Evolutionary conservation across 2,329 filamentous ascomycete species (phyloP).

Genomic region (Onygena corvina): DNA sequence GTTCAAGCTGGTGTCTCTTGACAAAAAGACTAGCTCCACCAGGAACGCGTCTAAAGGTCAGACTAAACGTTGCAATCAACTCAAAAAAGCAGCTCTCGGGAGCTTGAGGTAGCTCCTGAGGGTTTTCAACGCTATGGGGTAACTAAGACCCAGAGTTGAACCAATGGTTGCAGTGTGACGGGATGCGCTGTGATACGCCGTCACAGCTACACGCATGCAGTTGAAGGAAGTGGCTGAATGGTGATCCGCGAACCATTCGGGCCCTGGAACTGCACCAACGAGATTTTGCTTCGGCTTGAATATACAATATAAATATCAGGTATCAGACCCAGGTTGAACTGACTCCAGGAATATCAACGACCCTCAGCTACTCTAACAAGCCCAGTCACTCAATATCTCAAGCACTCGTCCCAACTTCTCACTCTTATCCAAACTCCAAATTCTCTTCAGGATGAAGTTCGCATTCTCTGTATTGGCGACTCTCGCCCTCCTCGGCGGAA

Average conservation of each 20-base stretch:
- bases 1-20: too few relatives aligned
- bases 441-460: constrained; percentile 3
- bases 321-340: neutral
- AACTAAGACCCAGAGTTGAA: neutral
- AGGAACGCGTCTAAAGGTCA: too few relatives aligned
- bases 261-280: neutral
- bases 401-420: neutral
- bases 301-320: neutral
- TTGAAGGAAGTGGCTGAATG: neutral
- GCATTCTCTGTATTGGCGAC: neutral
- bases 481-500: constrained; percentile 3
- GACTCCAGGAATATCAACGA: neutral
- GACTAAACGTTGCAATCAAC: too few relatives aligned
- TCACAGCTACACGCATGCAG: neutral
- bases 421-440: neutral
- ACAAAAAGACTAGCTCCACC: too few relatives aligned
- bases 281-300: neutral
- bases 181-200: neutral
- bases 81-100: too few relatives aligned
- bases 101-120: too few relatives aligned
- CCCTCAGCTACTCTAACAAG: neutral
- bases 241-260: neutral
- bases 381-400: neutral
- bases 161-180: neutral
- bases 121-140: neutral